Evolutionary conservation across 768 basidiomycete genomes (phyloP), one percentile per base, ranked within the genome.

Genomic region (Termitomyces eurrhizus): DNA sequence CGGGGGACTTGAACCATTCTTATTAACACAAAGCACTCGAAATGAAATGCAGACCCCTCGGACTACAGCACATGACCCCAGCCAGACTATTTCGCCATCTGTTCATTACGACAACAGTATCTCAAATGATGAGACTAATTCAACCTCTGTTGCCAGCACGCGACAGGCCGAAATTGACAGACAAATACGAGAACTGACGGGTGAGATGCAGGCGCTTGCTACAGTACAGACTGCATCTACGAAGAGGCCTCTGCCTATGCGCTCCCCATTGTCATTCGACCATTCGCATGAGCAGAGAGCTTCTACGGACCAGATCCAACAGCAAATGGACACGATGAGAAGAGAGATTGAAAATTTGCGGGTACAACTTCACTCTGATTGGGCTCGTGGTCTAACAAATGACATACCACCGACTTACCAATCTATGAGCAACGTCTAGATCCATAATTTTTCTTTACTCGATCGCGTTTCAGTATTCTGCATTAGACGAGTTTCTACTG

Each of bases 401-500:
- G 66, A 67, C 14, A 59, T 62, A n/a, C 66, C 64, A 4, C 66
- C 66, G 0, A 60, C 58, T 50, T 66, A 66, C 50, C 59, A 14
- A 29, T 29, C 29, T 29, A 4, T 2, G 29, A 29, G 29, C 29
- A 4, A 29, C 29, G 29, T 29, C 29, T 29, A 29, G 29, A 29
- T 29, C 29, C 29, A 29, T 29, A 29, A 29, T 29, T 29, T 4
- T 29, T 21, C 21, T 4, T 29, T 4, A 29, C 29, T 29, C 29
- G 21, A 29, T 29, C 4, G n/a, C 39, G 39, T 39, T 39, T 16
- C 39, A 39, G 39, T 16, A 41, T 7, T 16, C 39, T 41, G 14
- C 16, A 41, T 41, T 6, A 41, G 35, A 35, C 7, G 35, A 7
- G 1, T 35, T 35, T 35, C 8, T 35, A 35, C 35, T 8, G 7